Evolutionary conservation across 1,139 yeast genomes (phyloP).

Genomic region (Yamadazyma spencermartinsiae): DNA sequence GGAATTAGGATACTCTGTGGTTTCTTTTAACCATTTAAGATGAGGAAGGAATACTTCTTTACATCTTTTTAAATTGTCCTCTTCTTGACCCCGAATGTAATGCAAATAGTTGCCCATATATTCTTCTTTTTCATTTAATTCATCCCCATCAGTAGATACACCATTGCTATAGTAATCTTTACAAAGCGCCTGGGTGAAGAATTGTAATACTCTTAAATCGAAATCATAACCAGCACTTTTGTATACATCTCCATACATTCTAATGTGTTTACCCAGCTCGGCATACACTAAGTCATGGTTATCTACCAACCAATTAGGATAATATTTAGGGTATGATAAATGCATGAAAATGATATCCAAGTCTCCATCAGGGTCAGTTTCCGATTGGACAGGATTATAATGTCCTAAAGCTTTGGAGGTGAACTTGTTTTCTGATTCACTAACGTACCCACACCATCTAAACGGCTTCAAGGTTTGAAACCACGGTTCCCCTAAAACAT

Average conservation of each 20-base stretch:
- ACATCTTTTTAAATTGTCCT: slow-evolving; percentile 31
- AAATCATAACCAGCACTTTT: slow-evolving; percentile 52
- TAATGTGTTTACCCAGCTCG: slow-evolving; percentile 37
- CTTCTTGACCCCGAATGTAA: slow-evolving; percentile 28
- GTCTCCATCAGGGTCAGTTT: slow-evolving; percentile 17
- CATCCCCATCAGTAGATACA: slow-evolving; percentile 26
- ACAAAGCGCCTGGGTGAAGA: slow-evolving; percentile 42
- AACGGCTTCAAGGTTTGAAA: slow-evolving; percentile 55
- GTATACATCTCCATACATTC: slow-evolving; percentile 47
- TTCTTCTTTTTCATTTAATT: slow-evolving; percentile 20
- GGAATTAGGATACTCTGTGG: slow-evolving; percentile 21
- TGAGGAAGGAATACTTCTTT: slow-evolving; percentile 40
- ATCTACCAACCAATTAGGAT: slow-evolving; percentile 49
- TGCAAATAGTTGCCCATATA: slow-evolving; percentile 37
- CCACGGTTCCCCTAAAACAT: slow-evolving; percentile 47
- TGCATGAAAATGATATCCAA: slow-evolving; percentile 52
- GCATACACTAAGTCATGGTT: slow-evolving; percentile 46
- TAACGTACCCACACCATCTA: slow-evolving; percentile 53
- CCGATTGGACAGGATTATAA: slow-evolving; percentile 48
- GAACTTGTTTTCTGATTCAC: slow-evolving; percentile 36
- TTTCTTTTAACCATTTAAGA: slow-evolving; percentile 38
- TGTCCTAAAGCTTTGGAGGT: slow-evolving; percentile 61
- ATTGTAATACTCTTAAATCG: slow-evolving; percentile 43
- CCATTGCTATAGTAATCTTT: slow-evolving; percentile 37
- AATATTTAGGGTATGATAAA: slow-evolving; percentile 64